Base-by-base conservation (phyloP, 495 filamentous ascomycete genomes). In the Neurospora sp. region DNA sequence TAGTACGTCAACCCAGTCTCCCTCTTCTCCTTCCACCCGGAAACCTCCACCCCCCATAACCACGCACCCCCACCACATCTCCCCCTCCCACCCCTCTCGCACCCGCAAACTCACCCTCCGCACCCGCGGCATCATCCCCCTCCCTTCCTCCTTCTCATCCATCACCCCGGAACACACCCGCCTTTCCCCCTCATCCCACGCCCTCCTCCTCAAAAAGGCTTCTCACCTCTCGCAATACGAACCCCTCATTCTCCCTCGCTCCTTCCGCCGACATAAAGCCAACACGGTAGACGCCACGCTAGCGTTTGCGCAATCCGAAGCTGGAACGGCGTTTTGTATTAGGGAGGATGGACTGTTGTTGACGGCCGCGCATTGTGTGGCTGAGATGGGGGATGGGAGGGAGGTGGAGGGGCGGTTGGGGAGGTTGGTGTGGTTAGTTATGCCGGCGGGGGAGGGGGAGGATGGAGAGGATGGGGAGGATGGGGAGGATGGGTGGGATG, bases 341-440 rank as follows among this genome's bases (percentile, higher is more conserved):
- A 76, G 80, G 3, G 42, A 79, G 39, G 70, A 75, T 14, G 85
- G 84, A 16, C 74, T 85, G 39, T 75, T 87, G 12, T 72, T 87
- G 40, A 87, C 84, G 18, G 85, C 84, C 74, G 78, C 84, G 14
- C 84, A 86, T 74, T 87, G 86, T 74, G 74, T 87, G 8, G 83
- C 81, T 18, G 84, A 83, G 70, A 79, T 66, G 7, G 48, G 5
- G 23, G 11, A 35, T 35, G 31, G 31, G 31, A 35, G 31, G 31
- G 31, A 35, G 31, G 16, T 18, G 18, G 42, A n/a, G 42, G 35
- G 4, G 44, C 11, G 5, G 54, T 12, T 35, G 14, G 54, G 54
- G 12, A 35, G 27, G 14, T 14, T 16, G 27, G 1, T 62, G 18
- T 62, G 54, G 54, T 9, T 62, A 3, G 54, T 62, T 10, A 35